Percentiles rank a stretch among this genome's conserved stretches.
Conservation (phyloP, 1,284 basidiomycete species). For the Boletus calvinii region DNA sequence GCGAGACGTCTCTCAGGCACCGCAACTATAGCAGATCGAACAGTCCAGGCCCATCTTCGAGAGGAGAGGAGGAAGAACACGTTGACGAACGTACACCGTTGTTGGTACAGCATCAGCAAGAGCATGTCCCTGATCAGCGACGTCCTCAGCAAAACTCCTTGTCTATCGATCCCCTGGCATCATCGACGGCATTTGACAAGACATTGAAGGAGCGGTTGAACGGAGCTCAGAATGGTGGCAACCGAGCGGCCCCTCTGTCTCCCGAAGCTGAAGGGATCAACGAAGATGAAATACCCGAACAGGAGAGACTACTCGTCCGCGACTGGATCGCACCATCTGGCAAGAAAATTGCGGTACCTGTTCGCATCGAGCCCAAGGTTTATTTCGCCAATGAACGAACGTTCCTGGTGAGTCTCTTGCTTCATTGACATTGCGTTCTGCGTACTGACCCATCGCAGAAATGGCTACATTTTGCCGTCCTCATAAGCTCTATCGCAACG, state of each 20-base stretch:
- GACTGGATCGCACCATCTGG: slow-evolving; percentile 83
- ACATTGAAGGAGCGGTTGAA: slow-evolving; percentile 65
- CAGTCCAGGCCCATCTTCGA: slow-evolving; percentile 9
- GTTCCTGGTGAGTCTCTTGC: slow-evolving; percentile 63
- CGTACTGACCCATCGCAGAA: slow-evolving; percentile 48
- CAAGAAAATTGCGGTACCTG: slow-evolving; percentile 89
- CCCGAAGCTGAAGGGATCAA: slow-evolving; percentile 41
- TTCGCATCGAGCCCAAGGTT: slow-evolving; percentile 96
- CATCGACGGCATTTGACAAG: slow-evolving; percentile 79
- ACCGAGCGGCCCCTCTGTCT: slow-evolving; percentile 38
- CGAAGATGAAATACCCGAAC: slow-evolving; percentile 39
- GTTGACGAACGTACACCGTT: slow-evolving; percentile 45
- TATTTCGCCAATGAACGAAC: slow-evolving; percentile 96
- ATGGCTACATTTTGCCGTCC: slow-evolving; percentile 93
- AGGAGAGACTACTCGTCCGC: slow-evolving; percentile 64
- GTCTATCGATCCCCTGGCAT: slow-evolving; percentile 83
- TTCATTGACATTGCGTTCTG: slow-evolving; percentile 5
- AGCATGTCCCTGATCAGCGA: slow-evolving; percentile 18
- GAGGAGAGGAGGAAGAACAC: slow-evolving; percentile 35
- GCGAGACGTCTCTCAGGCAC: slow-evolving; percentile 75
- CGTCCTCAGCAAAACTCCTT: slow-evolving; percentile 45
- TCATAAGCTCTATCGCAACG: slow-evolving; percentile 87
- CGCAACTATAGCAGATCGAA: slow-evolving; percentile 26
- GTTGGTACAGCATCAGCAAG: slow-evolving; percentile 30
- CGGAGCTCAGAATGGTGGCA: slow-evolving; percentile 35